Evolutionary conservation across 257 asterid species (phyloP).

Genomic region (Solanum phureja): DNA sequence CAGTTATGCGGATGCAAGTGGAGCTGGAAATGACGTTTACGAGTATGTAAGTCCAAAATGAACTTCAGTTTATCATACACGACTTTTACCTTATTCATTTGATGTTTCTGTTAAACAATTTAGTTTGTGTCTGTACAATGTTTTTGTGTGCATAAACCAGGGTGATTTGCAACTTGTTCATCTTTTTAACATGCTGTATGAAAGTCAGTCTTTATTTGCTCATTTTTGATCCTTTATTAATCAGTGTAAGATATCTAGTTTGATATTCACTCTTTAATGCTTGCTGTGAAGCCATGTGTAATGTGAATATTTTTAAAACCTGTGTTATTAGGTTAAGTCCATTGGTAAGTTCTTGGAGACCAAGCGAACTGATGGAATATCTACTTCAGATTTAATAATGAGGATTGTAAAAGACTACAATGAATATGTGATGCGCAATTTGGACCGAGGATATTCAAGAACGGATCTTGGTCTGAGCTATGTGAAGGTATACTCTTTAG

Average conservation of each 20-base stretch:
- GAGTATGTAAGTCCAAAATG: conserved; percentile 38
- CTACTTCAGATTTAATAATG: conserved; percentile 59
- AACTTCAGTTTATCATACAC: not conserved
- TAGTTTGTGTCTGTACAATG: not conserved
- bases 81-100: not conserved
- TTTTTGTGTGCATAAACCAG: not conserved
- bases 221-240: not conserved
- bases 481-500: conserved; percentile 31
- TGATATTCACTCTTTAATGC: not conserved
- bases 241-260: not conserved
- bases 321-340: conserved; percentile 35
- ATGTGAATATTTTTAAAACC: not conserved
- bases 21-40: conserved; percentile 56
- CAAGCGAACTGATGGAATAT: conserved; percentile 48
- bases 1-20: conserved; percentile 66
- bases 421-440: conserved; percentile 61
- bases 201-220: not conserved
- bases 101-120: not conserved
- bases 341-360: conserved; percentile 58
- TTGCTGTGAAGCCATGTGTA: not conserved
- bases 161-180: not conserved
- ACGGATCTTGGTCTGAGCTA: conserved; percentile 58
- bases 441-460: conserved; percentile 66
- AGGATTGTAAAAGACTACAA: conserved; percentile 59
- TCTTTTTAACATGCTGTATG: not conserved